Base-by-base conservation (phyloP, 352 stramenopile species). In the Phytophthora pini region DNA sequence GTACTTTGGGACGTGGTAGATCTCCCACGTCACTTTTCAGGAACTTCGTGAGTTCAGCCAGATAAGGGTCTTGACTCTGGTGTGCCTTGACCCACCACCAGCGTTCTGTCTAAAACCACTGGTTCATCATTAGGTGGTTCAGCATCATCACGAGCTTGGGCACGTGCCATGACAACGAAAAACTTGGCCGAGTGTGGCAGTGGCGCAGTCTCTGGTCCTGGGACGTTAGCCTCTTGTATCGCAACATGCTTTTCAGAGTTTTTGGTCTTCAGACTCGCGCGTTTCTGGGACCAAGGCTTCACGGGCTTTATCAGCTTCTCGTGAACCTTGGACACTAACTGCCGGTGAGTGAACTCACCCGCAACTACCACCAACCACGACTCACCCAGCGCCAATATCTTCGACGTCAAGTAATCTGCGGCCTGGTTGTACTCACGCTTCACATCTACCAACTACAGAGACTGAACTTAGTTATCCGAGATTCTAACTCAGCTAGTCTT, bases 31-130 rank as follows among this genome's bases (percentile, higher is more conserved):
- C 46, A 15, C 29, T 32, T 8, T 20, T 55, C 17, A 55, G 34
- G 13, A 43, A 45, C 9, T n/a, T 22, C 17, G 32, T 55, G 31
- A 45, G 17, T 32, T 13, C 10, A 17, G n/a, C 44, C 20, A 56
- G 10, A 4, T 17, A 17, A 7, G 32, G 2, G 20, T 56, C 48
- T 17, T 43, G 17, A 13, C 47, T 24, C 20, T 53, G 36, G 46
- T 53, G 54, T 36, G n/a, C 39, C 27, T 56, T 64, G n/a, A 64
- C 56, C 1, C 45, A 32, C 11, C 56, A 7, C 56, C 56, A 63
- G 5, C 45, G 56, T 38, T 64, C 36, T 2, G 13, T 34, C n/a
- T 51, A 38, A 36, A 40, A 64, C 3, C 17, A 17, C 17, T 17
- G 17, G 17, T 17, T 17, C 17, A 17, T 17, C 17, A 17, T 56